Conservation (phyloP, 1,139 yeast species). For the Taphrina flavorubra region DNA sequence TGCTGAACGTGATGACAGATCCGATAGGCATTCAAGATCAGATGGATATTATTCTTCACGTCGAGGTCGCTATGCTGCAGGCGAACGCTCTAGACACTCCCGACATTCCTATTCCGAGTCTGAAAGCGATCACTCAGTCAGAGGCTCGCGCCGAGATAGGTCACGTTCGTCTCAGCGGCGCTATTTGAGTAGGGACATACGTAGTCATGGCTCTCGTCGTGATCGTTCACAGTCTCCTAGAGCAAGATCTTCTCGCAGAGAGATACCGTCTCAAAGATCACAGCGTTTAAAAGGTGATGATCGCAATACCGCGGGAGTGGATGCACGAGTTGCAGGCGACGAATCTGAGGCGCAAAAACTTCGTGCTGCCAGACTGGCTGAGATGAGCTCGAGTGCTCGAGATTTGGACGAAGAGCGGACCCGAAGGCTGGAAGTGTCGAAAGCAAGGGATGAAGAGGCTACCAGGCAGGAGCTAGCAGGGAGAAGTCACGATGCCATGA, state of each 20-base stretch:
- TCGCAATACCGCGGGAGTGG: neutral
- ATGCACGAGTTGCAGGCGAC: neutral
- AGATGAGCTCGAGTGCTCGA: slow-evolving; percentile 36
- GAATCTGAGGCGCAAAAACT: slow-evolving; percentile 8
- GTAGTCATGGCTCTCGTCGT: neutral
- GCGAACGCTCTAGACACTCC: neutral
- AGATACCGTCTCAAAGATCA: neutral
- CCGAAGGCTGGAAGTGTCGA: slow-evolving; percentile 17
- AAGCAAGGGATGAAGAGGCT: slow-evolving; percentile 12
- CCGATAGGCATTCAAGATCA: neutral
- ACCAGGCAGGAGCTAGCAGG: neutral
- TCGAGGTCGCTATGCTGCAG: slow-evolving; percentile 11
- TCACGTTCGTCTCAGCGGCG: neutral
- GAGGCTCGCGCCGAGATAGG: slow-evolving; percentile 2
- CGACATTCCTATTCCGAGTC: neutral
- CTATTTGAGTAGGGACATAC: neutral
- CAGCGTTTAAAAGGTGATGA: neutral
- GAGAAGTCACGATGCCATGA: slow-evolving; percentile 15
- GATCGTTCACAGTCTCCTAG: neutral
- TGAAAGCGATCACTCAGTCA: neutral
- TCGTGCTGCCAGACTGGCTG: slow-evolving; percentile 33
- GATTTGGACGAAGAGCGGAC: slow-evolving; percentile 31
- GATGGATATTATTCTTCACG: neutral
- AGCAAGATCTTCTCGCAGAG: neutral
- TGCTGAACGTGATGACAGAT: neutral